These are phyloP conservation scores for Colletotrichum liriopes DNA, from an alignment of 2,329 filamentous ascomycete genomes.

Conservation along the genomic window DNA sequence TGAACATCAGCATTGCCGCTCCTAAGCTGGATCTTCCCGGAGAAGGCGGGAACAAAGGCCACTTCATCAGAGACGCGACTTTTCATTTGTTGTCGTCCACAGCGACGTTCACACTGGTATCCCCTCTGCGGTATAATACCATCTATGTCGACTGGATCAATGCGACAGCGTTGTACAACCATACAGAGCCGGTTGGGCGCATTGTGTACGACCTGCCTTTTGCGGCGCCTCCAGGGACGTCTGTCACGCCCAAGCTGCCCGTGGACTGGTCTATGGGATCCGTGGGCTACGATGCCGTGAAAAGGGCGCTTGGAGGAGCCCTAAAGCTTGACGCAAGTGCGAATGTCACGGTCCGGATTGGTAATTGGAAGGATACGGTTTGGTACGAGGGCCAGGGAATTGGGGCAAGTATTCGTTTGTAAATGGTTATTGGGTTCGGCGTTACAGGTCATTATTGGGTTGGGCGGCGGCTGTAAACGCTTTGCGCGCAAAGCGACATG, in stretches of 20 bases:
- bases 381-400: conserved; percentile 81
- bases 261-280: conserved; percentile 85
- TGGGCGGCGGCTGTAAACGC: conserved; percentile 11
- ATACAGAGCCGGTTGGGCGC: conserved; percentile 81
- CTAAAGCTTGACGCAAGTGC: conserved; percentile 86
- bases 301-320: conserved; percentile 83
- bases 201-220: conserved; percentile 85
- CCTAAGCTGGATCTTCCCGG: conserved; percentile 76
- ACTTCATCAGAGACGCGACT: conserved; percentile 88
- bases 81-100: conserved; percentile 91
- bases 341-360: conserved; percentile 81
- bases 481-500: conserved; percentile 4
- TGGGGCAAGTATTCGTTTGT: conserved; percentile 74
- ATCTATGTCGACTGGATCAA: conserved; percentile 85
- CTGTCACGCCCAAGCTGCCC: conserved; percentile 82
- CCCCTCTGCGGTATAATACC: conserved; percentile 81
- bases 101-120: conserved; percentile 86
- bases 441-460: conserved; percentile 16
- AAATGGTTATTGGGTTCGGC: conserved; percentile 45
- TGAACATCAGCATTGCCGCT: conserved; percentile 80
- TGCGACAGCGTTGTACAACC: conserved; percentile 88
- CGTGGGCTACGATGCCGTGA: conserved; percentile 87
- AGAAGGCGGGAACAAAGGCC: conserved; percentile 63
- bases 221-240: conserved; percentile 81
- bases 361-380: conserved; percentile 80